Percentiles rank a stretch among this genome's conserved stretches.
Conservation (phyloP, 75 land plant genomes). For the Gnetum montanum region DNA sequence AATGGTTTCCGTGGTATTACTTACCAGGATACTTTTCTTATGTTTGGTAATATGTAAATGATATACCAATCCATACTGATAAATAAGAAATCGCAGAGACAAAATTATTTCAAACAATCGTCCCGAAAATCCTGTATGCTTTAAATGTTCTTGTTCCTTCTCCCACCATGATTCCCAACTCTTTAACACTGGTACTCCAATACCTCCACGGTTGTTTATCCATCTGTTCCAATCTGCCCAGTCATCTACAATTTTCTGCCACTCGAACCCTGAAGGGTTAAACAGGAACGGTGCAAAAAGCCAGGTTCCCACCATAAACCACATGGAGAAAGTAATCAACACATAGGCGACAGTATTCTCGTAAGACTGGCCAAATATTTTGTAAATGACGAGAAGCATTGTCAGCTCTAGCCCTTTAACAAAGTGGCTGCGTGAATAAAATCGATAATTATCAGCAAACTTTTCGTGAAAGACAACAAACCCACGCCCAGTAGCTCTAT, state of each 20-base stretch:
- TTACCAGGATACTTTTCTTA: conserved; percentile 39
- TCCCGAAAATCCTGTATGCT: conserved; percentile 57
- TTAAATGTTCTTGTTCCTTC: conserved; percentile 83
- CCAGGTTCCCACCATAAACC: conserved; percentile 92
- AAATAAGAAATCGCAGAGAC: conserved; percentile 64
- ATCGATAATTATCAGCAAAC: conserved; percentile 92
- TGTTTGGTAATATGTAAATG: conserved; percentile 40
- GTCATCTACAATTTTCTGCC: conserved; percentile 98
- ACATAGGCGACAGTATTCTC: conserved; percentile 52
- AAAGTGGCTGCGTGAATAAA: conserved; percentile 97
- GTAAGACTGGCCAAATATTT: conserved; percentile 47
- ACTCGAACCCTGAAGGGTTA: conserved; percentile 72
- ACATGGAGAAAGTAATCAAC: conserved; percentile 75
- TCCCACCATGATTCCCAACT: conserved; percentile 99
- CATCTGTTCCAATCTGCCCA: conserved; percentile 99
- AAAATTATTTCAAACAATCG: conserved; percentile 53
- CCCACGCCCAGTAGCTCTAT: conserved; percentile 82
- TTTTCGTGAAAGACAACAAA: conserved; percentile 95
- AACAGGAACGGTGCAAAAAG: conserved; percentile 64
- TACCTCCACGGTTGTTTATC: conserved; percentile 86
- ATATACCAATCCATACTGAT: conserved; percentile 75
- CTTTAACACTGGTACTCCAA: conserved; percentile 77
- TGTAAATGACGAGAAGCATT: conserved; percentile 76
- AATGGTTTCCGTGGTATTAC: not conserved
- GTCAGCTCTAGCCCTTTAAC: conserved; percentile 86